Conservation (phyloP, 2,329 filamentous ascomycete species). For the Cadophora luteo-olivacea region DNA sequence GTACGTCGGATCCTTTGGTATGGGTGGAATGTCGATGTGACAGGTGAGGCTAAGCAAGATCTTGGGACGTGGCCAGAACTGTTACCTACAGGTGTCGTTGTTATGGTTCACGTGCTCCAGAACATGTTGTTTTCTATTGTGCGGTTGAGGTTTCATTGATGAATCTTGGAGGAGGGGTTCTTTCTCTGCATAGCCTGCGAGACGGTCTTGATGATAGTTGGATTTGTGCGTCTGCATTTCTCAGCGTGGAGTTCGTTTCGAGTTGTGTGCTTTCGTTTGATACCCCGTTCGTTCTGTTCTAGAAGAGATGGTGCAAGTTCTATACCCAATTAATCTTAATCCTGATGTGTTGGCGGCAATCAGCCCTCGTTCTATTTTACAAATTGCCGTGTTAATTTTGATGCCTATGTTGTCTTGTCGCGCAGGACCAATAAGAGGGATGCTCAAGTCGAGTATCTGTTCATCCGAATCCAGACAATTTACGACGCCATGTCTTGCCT, state of each 20-base stretch:
- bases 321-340: constrained; percentile 15
- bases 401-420: no score
- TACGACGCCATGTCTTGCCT: not conserved
- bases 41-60: constrained; percentile 68
- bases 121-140: constrained; percentile 77
- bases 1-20: constrained; percentile 64
- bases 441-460: not conserved
- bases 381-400: not conserved
- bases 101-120: constrained; percentile 72
- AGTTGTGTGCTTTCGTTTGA: constrained; percentile 2
- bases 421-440: no score
- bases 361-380: not conserved
- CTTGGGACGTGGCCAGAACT: constrained; percentile 71
- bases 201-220: not conserved
- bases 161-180: not conserved
- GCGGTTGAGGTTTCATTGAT: constrained; percentile 60
- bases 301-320: not conserved
- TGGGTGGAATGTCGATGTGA: constrained; percentile 67
- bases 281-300: constrained; percentile 17
- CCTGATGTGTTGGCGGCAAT: not conserved
- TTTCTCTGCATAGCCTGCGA: constrained; percentile 17
- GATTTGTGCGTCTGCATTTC: constrained; percentile 18
- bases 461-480: not conserved
- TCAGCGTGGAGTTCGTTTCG: constrained; percentile 16
- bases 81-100: constrained; percentile 68